These are phyloP conservation scores for Annulohypoxylon truncatum DNA, from an alignment of 2,329 filamentous ascomycete species.

Conservation along the genomic window DNA sequence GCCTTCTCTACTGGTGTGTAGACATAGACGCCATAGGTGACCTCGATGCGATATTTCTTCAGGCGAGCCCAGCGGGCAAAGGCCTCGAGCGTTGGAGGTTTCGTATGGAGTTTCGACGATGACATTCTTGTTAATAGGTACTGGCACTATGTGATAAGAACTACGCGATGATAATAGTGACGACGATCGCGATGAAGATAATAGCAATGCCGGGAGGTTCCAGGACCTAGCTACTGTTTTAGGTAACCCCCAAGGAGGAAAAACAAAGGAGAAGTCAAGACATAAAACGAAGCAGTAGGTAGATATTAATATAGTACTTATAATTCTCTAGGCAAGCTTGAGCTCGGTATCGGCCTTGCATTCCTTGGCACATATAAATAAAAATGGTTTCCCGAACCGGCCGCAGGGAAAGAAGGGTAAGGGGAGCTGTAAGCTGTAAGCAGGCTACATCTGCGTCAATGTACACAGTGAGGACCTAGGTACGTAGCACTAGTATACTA, in stretches of 20 bases:
- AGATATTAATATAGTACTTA: slow-evolving; percentile 13
- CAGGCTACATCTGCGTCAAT: not conserved
- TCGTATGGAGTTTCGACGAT: slow-evolving; percentile 10
- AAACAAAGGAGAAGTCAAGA: slow-evolving; percentile 3
- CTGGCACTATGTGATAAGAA: not conserved
- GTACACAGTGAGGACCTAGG: slow-evolving; percentile 3
- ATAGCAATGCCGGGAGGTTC: slow-evolving; percentile 13
- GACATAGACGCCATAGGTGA: slow-evolving; percentile 84
- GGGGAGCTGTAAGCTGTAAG: slow-evolving; percentile 3
- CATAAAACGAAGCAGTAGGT: slow-evolving; percentile 6
- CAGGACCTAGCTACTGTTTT: slow-evolving; percentile 22
- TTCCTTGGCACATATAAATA: slow-evolving; percentile 33
- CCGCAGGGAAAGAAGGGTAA: not conserved
- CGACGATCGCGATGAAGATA: not conserved
- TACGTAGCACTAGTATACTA: not conserved
- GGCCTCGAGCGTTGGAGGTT: slow-evolving; percentile 36
- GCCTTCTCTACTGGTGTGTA: slow-evolving; percentile 81
- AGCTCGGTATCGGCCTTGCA: slow-evolving; percentile 8
- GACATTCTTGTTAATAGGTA: slow-evolving; percentile 14
- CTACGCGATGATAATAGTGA: slow-evolving; percentile 7
- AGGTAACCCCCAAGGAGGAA: not conserved
- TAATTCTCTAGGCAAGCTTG: not conserved
- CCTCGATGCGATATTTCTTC: slow-evolving; percentile 85
- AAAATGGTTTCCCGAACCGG: slow-evolving; percentile 7
- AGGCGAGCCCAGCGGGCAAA: slow-evolving; percentile 76